Conservation (phyloP, 371 early-diverging fungal species). For the Nematocida sp. region DNA sequence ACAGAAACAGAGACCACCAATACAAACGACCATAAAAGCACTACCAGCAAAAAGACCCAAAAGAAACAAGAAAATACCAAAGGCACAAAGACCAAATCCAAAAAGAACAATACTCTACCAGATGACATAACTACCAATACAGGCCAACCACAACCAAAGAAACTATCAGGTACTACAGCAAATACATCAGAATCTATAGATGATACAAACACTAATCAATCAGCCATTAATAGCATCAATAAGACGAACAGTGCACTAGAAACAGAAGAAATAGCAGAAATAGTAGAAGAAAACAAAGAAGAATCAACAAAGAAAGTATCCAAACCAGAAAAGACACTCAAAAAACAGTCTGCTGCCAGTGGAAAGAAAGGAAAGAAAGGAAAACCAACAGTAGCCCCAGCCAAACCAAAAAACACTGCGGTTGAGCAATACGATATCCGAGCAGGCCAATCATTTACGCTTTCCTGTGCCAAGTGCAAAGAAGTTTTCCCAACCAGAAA, state of each 20-base stretch:
- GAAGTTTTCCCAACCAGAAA: conserved; percentile 32
- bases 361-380: not conserved
- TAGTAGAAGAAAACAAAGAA: not conserved
- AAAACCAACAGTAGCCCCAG: not conserved
- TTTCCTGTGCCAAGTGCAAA: conserved; percentile 52
- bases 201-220: too few relatives aligned
- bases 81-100: not conserved
- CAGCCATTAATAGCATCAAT: too few relatives aligned
- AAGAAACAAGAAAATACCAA: too few relatives aligned
- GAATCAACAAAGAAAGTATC: not conserved
- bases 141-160: not conserved
- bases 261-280: not conserved
- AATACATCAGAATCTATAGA: too few relatives aligned
- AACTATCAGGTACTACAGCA: not conserved
- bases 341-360: not conserved
- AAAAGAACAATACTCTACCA: not conserved
- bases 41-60: too few relatives aligned
- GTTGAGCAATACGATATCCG: conserved; percentile 7
- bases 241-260: too few relatives aligned
- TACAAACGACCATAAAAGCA: too few relatives aligned
- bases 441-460: conserved; percentile 31
- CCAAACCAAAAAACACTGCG: not conserved
- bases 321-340: not conserved
- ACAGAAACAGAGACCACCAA: not conserved
- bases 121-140: not conserved